Evolutionary conservation across 768 basidiomycete genomes (phyloP), one percentile per base, ranked within the genome.

Genomic region (Strobilomyces dryophilus): DNA sequence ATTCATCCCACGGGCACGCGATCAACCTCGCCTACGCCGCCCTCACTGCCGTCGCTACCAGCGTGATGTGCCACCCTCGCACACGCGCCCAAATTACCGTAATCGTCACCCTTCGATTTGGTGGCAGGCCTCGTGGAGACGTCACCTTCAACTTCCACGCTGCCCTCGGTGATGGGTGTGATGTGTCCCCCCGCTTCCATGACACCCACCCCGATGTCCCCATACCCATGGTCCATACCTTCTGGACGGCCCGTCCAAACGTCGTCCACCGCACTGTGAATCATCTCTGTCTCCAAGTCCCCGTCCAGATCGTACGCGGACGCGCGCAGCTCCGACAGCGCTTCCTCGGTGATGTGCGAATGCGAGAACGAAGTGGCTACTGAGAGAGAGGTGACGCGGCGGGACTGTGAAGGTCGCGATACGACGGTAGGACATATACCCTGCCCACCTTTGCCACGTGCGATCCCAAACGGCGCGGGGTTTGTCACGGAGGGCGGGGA

Each of bases 251-350:
- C 45, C 9, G 42, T 7, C 56, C 60, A 62, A 10, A 53, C 18
- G 43, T 66, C 65, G 24, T 66, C 60, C 43, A 41, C 49, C 10
- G 57, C 62, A 5, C 57, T 60, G 24, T 65, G 57, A 21, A 67
- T 21, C 64, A 66, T 66, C 57, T 61, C 64, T 15, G 43, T 32
- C 54, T 62, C 60, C 47, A 66, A 24, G 21, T 66, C 64, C n/a
- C 51, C 52, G 40, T 67, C 66, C 5, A 67, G 60, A 40, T 67
- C 66, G 4, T 68, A 67, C 17, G 63, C 59, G 1, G 61, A 61
- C 5, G 49, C 54, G 17, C 56, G 56, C 37, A 63, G 60, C 5
- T 63, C 53, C 29, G 58, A 53, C 5, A 67, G 15, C 5, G 58
- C 64, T 11, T 66, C 64, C n/a, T 68, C 52, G 0, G 63, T 58